Conservation (phyloP, 257 asterid species). For the Solanum chilense region DNA sequence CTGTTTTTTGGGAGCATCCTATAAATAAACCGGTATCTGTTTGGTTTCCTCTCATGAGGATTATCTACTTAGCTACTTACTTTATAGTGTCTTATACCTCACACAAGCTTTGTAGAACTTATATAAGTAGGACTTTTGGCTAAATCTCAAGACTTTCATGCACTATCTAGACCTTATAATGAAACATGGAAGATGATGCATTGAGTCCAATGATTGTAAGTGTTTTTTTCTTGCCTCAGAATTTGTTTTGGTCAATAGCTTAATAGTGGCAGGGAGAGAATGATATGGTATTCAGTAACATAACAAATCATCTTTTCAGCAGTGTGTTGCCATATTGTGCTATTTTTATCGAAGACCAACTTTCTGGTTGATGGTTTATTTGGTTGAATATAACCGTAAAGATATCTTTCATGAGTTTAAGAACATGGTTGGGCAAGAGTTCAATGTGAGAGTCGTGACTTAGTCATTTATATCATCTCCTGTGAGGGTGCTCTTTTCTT, state of each 20-base stretch:
- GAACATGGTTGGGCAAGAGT: background rate
- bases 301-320: background rate
- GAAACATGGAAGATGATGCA: background rate
- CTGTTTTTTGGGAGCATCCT: background rate
- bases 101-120: background rate
- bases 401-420: background rate
- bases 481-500: background rate
- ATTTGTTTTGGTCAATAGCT: background rate
- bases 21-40: background rate
- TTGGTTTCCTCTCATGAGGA: background rate
- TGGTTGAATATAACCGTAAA: background rate
- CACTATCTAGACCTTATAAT: background rate
- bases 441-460: background rate
- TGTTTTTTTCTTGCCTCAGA: background rate
- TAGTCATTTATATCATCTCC: background rate
- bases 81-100: background rate
- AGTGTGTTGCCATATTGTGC: background rate
- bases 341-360: background rate
- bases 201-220: background rate
- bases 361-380: background rate
- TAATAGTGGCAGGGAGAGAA: background rate
- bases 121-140: background rate
- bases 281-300: background rate
- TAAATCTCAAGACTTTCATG: background rate
- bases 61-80: background rate